A percentile compares a stretch with the other conserved stretches of the same genome.
These are phyloP conservation scores for Rhodotorula graminis DNA, from an alignment of 768 basidiomycete species.

Conservation along the genomic window DNA sequence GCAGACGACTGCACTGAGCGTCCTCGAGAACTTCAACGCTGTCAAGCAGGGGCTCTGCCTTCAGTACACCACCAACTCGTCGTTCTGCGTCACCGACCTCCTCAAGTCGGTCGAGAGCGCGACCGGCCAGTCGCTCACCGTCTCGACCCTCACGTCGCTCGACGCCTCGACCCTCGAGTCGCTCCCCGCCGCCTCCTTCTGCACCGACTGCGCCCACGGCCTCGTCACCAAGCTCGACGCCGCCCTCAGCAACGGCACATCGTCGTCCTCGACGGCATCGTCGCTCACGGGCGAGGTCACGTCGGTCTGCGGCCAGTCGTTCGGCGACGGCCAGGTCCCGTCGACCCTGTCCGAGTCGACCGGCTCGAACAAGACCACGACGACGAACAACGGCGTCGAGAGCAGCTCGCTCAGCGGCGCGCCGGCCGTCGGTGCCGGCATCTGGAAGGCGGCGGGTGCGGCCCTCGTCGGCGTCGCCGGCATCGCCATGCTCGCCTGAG, in stretches of 20 bases:
- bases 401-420: not conserved
- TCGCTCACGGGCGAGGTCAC: not conserved
- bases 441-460: not conserved
- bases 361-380: not conserved
- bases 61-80: constrained; percentile 35
- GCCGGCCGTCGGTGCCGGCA: not conserved
- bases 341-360: not conserved
- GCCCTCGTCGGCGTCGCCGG: not conserved
- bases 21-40: constrained; percentile 11
- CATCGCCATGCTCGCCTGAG: constrained; percentile 2
- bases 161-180: constrained; percentile 30
- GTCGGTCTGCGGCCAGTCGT: not conserved
- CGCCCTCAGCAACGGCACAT: not conserved
- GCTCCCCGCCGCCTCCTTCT: constrained; percentile 40
- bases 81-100: constrained; percentile 45
- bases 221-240: constrained; percentile 8
- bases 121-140: constrained; percentile 40
- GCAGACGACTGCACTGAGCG: not conserved
- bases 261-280: not conserved
- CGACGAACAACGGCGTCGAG: not conserved
- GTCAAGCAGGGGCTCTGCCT: constrained; percentile 26
- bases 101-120: constrained; percentile 44
- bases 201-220: constrained; percentile 46
- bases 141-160: constrained; percentile 41
- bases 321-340: constrained; percentile 14